Evolutionary conservation across 495 filamentous ascomycete species (phyloP), one percentile per base, ranked within the genome.

Genomic region (Penicillium manginii): DNA sequence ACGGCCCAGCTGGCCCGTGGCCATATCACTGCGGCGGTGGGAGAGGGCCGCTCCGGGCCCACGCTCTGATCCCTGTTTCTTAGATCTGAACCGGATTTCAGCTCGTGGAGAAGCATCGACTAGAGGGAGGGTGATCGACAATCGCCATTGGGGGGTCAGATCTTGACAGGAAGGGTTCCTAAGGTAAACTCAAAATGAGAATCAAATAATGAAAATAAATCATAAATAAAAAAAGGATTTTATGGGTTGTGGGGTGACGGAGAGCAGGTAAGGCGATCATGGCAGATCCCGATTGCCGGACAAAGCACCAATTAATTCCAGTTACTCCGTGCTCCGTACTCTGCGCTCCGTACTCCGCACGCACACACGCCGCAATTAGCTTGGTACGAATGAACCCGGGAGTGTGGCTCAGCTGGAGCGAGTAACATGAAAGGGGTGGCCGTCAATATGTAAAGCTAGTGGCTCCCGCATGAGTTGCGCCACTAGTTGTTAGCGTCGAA

Each of bases 381-480:
- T 47, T 26, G 1, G 21, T 22, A 23, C 5, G 45, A 37, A n/a
- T 8, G 11, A n/a, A 60, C 57, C 57, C 57, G 50, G 57, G 57
- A 49, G 49, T 60, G 64, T 66, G 64, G 64, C 61, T 66, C 57
- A 66, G 60, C 54, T 55, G 56, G 55, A 49, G 55, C 52, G 53
- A 54, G 37, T 52, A 54, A 45, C 31, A 52, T 49, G 8, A 32
- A 55, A 61, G 50, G 50, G 54, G 23, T 39, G 35, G 29, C 37
- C 26, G 26, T 29, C 26, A 29, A 29, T 29, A 29, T n/a, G n/a
- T 8, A 29, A 29, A 31, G 14, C 54, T 52, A 57, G 54, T 40
- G 39, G 23, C 46, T 21, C 33, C 19, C 49, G 23, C 19, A 47
- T 35, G 54, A 47, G 48, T 21, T 50, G 51, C 53, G 43, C 32